These are phyloP conservation scores for Yamadazyma friedrichii DNA, from an alignment of 1,139 yeast genomes.

Conservation along the genomic window DNA sequence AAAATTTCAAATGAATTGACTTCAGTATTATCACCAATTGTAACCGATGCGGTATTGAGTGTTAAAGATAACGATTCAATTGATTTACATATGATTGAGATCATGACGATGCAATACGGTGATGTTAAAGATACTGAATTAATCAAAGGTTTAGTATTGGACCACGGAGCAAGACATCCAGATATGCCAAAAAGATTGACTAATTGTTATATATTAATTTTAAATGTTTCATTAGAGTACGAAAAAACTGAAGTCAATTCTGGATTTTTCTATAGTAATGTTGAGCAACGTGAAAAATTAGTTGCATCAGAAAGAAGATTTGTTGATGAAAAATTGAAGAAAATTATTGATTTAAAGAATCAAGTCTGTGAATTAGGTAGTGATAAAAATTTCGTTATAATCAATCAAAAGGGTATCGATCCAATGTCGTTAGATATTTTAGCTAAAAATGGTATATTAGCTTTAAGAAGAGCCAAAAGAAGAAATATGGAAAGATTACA, in stretches of 20 bases:
- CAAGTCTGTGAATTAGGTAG: constrained; percentile 81
- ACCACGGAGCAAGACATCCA: constrained; percentile 99
- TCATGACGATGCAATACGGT: constrained; percentile 97
- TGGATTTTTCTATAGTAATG: constrained; percentile 90
- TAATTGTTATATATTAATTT: constrained; percentile 80
- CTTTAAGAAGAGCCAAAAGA: constrained; percentile 96
- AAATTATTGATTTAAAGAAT: constrained; percentile 89
- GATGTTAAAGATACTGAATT: constrained; percentile 80
- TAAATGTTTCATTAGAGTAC: constrained; percentile 93
- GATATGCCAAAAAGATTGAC: constrained; percentile 92
- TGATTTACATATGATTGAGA: constrained; percentile 96
- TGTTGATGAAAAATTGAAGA: constrained; percentile 89
- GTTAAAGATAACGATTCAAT: constrained; percentile 56
- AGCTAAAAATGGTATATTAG: constrained; percentile 90
- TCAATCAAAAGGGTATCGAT: constrained; percentile 98
- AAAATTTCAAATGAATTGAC: constrained; percentile 77
- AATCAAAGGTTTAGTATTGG: constrained; percentile 87
- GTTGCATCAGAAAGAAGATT: constrained; percentile 93
- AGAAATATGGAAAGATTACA: constrained; percentile 99
- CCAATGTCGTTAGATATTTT: constrained; percentile 95
- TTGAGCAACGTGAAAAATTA: constrained; percentile 94
- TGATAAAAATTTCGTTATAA: constrained; percentile 82
- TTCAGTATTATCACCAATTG: constrained; percentile 85
- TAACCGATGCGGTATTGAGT: constrained; percentile 90
- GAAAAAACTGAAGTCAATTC: constrained; percentile 98